Evolutionary conservation across 306 rosid species (phyloP).

Genomic region (Pueraria montana): DNA sequence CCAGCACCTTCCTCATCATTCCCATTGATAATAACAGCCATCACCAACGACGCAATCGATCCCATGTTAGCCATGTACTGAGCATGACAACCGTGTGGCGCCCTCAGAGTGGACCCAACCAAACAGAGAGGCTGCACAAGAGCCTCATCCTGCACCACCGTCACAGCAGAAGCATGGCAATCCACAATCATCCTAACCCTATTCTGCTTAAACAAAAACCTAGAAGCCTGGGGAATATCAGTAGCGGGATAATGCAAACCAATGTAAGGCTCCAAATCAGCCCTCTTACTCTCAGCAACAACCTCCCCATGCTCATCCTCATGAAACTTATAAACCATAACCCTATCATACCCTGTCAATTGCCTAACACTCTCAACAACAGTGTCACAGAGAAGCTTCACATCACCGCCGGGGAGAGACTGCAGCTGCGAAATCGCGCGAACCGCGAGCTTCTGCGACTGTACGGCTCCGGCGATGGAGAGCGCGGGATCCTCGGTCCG

Average conservation of each 20-base stretch:
- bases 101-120: conserved; percentile 95
- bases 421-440: conserved; percentile 89
- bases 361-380: conserved; percentile 89
- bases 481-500: conserved; percentile 92
- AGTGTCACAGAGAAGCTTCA: conserved; percentile 77
- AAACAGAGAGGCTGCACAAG: conserved; percentile 88
- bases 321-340: conserved; percentile 97
- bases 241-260: conserved; percentile 98
- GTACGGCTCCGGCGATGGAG: conserved; percentile 97
- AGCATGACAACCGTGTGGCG: conserved; percentile 95
- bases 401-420: conserved; percentile 88
- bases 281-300: conserved; percentile 86
- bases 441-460: conserved; percentile 94
- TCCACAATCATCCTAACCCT: conserved; percentile 97
- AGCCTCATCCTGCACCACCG: conserved; percentile 78
- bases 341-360: conserved; percentile 89
- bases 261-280: conserved; percentile 87
- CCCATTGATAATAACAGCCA: conserved; percentile 92
- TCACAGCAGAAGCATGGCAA: conserved; percentile 75
- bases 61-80: conserved; percentile 99
- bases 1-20: conserved; percentile 72
- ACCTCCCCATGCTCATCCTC: conserved; percentile 99
- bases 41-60: conserved; percentile 78
- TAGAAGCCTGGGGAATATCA: conserved; percentile 96
- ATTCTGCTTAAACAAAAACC: conserved; percentile 97